phyloP scores from a whole-genome alignment of 2,329 filamentous ascomycete species.

The Pezicula carpinea region DNA sequence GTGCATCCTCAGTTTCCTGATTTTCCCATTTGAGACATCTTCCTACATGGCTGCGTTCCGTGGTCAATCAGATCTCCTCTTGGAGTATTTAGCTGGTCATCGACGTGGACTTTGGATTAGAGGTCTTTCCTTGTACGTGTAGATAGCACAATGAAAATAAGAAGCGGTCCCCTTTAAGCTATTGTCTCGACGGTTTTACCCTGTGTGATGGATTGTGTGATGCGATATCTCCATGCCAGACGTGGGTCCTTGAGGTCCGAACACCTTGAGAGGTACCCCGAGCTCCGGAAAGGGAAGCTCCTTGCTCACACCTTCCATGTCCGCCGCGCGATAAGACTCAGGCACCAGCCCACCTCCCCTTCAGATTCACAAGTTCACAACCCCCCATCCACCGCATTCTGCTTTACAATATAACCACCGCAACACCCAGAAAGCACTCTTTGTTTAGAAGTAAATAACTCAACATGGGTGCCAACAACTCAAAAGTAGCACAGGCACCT shows the following conservation, averaged over 20 bases:
- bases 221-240: background rate
- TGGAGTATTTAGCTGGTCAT: no score
- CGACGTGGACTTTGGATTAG: no score
- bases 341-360: background rate
- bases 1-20: constrained; percentile 3
- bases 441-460: background rate
- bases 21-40: constrained; percentile 6
- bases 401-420: no score
- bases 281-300: background rate
- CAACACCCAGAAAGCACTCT: no score
- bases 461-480: constrained; percentile 25
- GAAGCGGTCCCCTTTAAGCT: no score
- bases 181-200: background rate
- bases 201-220: background rate
- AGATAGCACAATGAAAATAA: background rate
- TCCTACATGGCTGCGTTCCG: constrained; percentile 2
- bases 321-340: background rate
- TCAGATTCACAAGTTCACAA: no score
- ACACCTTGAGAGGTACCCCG: background rate
- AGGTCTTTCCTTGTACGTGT: background rate
- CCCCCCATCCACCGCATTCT: no score
- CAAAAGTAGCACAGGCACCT: constrained; percentile 6
- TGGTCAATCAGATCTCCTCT: no score
- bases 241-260: background rate
- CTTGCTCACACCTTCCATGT: background rate